Base-by-base conservation (phyloP, 2,329 filamentous ascomycete species). In the Sporothrix protearum region DNA sequence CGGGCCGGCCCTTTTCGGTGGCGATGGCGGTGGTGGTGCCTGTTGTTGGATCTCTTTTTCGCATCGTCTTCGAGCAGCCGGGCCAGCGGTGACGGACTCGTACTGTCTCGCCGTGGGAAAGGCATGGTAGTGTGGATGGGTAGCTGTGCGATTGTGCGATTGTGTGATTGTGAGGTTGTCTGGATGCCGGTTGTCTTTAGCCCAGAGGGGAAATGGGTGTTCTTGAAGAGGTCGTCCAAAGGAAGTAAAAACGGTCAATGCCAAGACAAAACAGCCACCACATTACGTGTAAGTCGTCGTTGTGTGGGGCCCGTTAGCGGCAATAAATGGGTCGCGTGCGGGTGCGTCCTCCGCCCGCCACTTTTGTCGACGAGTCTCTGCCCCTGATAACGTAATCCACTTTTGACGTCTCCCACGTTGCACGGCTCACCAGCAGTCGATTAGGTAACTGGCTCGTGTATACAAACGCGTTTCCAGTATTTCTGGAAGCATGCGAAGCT, bases 281-380 rank as follows among this genome's bases (percentile, higher is more conserved):
- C 25, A 66, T 66, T 47, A 66, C 61, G 61, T 66, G 61, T 47
- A 66, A 66, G 61, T 66, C 39, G 61, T 28, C 22, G 61, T 30
- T n/a, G 39, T 4, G 61, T 66, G 61, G 57, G 33, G 19, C 57
- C 57, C 28, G 12, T 61, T 61, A 22, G 57, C 30, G 57, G 30
- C 33, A 22, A 39, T 42, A 22, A 42, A 39, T 66, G 61, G 61
- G 22, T 19, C 10, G 14, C 9, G 3, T 14, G n/a, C 61, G 30
- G 61, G 39, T 45, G 9, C 39, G 22, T 19, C n/a, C 33, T 61
- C 55, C 55, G 55, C 12, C 12, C 16, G 14, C 53, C 30, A 28
- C n/a, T 14, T 53, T 55, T 55, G 51, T 55, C 25, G 7, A 10
- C 51, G 8, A 5, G 22, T 36, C 16, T 59, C 16, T 59, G 19